Evolutionary conservation across 306 rosid genomes (phyloP), one percentile per base, ranked within the genome.

Genomic region (Acmispon strigosus): DNA sequence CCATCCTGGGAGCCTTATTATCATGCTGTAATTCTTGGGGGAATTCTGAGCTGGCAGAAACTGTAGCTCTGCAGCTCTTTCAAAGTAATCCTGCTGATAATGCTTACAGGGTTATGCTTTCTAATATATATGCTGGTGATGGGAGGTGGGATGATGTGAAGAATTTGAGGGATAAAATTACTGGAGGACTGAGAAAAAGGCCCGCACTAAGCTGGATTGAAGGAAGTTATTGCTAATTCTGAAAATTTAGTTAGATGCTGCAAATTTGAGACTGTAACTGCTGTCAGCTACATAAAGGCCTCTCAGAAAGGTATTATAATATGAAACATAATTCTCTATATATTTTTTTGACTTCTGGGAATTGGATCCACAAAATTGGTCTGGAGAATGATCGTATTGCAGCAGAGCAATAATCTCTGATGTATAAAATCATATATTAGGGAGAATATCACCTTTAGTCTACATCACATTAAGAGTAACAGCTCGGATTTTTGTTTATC

Each of bases 1-100:
- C 92, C 78, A 84, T 94, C 39, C 84, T 96, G 76, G 98, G 96
- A 72, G 92, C 97, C 49, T 82, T 94, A 44, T 84, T 90, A 42
- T 86, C 92, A 15, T 90, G 98, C 71, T 90, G 97, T 74, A 84
- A 89, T 80, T 82, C 88, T 24, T 67, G 65, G 65, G 89, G 94
- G 62, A 81, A 90, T 78, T 77, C 78, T 34, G 73, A 87, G 70
- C 72, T 90, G 42, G 97, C 96, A 42, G 96, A 94, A 83, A 80
- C 80, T 70, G 81, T 89, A 54, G 87, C 90, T 55, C 74, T 76
- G 22, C 56, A 59, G 74, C 90, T 94, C 68, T 76, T 83, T 62
- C 81, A 76, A 66, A 85, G 44, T 72, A 61, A 77, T 69, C 87
- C 94, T 9, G 59, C 79, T 5, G 76, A 84, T 67, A 72, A 58